A percentile compares a stretch with the other conserved stretches of the same genome.
Conservation (phyloP, 2,329 filamentous ascomycete species). For the Lasiodiplodia sp. region DNA sequence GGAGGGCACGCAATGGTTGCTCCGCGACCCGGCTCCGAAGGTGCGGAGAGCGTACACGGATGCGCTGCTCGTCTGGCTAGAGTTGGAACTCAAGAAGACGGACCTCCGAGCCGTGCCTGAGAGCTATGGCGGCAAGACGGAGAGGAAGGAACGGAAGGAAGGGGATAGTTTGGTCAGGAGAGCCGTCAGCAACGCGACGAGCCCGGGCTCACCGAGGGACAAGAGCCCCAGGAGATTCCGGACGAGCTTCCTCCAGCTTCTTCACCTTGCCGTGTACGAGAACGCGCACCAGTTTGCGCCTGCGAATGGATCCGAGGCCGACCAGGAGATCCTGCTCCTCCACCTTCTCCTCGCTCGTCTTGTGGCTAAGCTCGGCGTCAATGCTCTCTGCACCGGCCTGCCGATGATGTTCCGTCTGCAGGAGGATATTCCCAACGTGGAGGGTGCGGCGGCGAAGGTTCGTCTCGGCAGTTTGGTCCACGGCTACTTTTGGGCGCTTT, state of each 20-base stretch:
- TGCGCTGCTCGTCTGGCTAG: conserved; percentile 83
- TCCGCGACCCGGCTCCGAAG: conserved; percentile 77
- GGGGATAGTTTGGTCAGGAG: conserved; percentile 52
- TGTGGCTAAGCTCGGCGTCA: conserved; percentile 80
- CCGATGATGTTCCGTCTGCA: conserved; percentile 91
- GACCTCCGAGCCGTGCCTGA: conserved; percentile 68
- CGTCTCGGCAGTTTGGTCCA: conserved; percentile 84
- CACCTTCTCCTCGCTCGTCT: conserved; percentile 79
- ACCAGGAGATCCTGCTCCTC: conserved; percentile 74
- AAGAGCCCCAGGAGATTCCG: conserved; percentile 55
- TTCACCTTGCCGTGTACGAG: conserved; percentile 91
- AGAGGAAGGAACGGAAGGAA: conserved; percentile 52
- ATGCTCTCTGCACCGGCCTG: conserved; percentile 77
- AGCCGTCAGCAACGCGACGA: conserved; percentile 26
- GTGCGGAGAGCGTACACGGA: conserved; percentile 88
- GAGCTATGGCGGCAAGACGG: conserved; percentile 54
- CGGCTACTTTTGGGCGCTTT: conserved; percentile 85
- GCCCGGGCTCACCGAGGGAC: conserved; percentile 16
- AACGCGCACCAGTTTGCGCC: conserved; percentile 77
- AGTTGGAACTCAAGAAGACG: conserved; percentile 73
- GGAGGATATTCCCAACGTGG: conserved; percentile 74
- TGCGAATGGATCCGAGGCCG: conserved; percentile 35
- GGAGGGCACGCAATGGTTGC: conserved; percentile 95
- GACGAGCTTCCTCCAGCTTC: conserved; percentile 78
- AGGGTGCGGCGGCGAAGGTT: conserved; percentile 73